Base-by-base conservation (phyloP, 1,139 yeast species). In the Yamadazyma atmosphaerica region DNA sequence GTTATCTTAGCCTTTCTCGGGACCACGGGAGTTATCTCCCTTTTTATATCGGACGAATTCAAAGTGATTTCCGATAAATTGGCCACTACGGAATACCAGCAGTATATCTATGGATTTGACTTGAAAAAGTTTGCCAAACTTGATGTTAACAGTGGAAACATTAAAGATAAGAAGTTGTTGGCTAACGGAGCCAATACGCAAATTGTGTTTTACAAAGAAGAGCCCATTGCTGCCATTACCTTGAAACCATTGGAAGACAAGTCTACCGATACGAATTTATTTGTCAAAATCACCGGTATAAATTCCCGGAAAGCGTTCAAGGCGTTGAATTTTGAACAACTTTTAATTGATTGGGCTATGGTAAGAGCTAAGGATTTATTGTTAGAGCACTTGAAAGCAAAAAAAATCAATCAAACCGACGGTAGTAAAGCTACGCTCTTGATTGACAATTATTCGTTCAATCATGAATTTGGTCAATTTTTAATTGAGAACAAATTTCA, bases 271-370 rank as follows among this genome's bases (percentile, higher is more conserved):
- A 61, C 70, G 16, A 52, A 56, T 24, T 69, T 74, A 41, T 61
- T 66, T 6, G 74, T 79, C 43, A 68, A 68, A 37, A 74, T 84
- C 39, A 68, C 79, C 4, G 80, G 83, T 2, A 56, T 80, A 15
- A 83, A 83, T 41, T 75, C 83, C 32, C 74, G 88, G 59, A 78
- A 77, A 52, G 89, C 83, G 3, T 84, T 83, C 54, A 59, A 71
- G 32, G 72, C 68, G 43, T 78, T 83, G 10, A 88, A 84, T 29
- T 74, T 85, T 41, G 72, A 83, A 25, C 72, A 72, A 36, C 82
- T 83, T 47, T 64, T 83, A 43, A 48, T 83, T 22, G 81, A 74
- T 38, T 81, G 84, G 83, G 76, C 83, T 6, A 63, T 76, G 40
- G 48, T 65, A 25, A 71, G 83, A 52, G 63, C 83, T 11, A 64